Evolutionary conservation across 805 yeast genomes (phyloP).

Genomic region (Lipomyces chichibuensis): DNA sequence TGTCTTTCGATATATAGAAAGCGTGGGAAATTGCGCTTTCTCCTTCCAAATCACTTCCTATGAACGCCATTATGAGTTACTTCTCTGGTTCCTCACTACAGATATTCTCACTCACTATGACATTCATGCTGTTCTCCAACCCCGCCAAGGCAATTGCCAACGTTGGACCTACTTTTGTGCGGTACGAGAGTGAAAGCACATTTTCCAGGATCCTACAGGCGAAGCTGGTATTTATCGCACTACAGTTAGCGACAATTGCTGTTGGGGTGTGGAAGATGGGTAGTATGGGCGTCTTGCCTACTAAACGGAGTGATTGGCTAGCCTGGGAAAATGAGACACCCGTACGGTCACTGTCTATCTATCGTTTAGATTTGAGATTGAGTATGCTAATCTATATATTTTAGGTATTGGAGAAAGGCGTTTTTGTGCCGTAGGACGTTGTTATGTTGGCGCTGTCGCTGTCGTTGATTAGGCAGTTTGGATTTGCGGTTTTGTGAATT

Average conservation of each 20-base stretch:
- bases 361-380: background rate
- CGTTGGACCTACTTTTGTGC: slow-evolving; percentile 59
- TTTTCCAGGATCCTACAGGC: slow-evolving; percentile 45
- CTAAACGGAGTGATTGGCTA: slow-evolving; percentile 86
- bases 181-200: slow-evolving; percentile 40
- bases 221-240: slow-evolving; percentile 53
- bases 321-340: slow-evolving; percentile 63
- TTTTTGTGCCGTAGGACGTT: slow-evolving; percentile 9
- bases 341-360: slow-evolving; percentile 11
- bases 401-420: slow-evolving; percentile 13
- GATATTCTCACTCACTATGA: slow-evolving; percentile 87
- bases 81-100: slow-evolving; percentile 92
- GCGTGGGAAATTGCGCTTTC: slow-evolving; percentile 85
- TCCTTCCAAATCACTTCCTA: slow-evolving; percentile 85
- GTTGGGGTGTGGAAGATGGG: slow-evolving; percentile 86
- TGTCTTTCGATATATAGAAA: slow-evolving; percentile 47
- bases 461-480: background rate
- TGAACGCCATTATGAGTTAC: slow-evolving; percentile 87
- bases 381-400: background rate
- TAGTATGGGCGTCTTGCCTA: slow-evolving; percentile 89
- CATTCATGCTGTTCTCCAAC: slow-evolving; percentile 75
- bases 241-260: slow-evolving; percentile 59
- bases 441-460: background rate
- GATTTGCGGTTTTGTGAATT: background rate
- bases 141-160: slow-evolving; percentile 73